Percentiles rank a stretch among this genome's conserved stretches.
Evolutionary conservation across 805 yeast genomes (phyloP).

Genomic region (Monosporozyma aquatica): DNA sequence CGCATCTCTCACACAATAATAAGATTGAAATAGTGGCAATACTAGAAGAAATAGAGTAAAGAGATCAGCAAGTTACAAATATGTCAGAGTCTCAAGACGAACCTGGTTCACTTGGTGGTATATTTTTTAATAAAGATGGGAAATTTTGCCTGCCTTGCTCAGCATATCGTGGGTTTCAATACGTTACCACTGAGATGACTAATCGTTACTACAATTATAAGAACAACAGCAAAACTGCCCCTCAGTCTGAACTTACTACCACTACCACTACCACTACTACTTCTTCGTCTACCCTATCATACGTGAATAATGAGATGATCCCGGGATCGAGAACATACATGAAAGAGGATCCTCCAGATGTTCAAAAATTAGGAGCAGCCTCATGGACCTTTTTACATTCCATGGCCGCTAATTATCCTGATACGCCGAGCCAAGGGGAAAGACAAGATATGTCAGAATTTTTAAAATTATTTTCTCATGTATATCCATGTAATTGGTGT

Average conservation of each 20-base stretch:
- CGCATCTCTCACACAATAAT: too few species aligned
- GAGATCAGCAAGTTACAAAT: too few species aligned
- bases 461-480: conserved; percentile 57
- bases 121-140: conserved; percentile 69
- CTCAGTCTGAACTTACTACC: too few species aligned
- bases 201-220: background rate
- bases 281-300: too few species aligned
- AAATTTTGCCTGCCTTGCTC: conserved; percentile 93
- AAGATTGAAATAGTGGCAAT: too few species aligned
- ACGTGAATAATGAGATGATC: conserved; percentile 45
- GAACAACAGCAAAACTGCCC: background rate
- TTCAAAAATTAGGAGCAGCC: conserved; percentile 65
- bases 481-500: conserved; percentile 94
- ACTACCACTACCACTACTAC: too few species aligned
- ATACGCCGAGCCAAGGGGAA: conserved; percentile 47
- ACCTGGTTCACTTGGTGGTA: background rate
- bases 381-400: conserved; percentile 92
- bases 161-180: conserved; percentile 63
- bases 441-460: conserved; percentile 69
- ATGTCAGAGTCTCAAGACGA: conserved; percentile 2
- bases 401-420: conserved; percentile 85
- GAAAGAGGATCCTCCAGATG: conserved; percentile 81
- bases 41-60: too few species aligned
- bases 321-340: conserved; percentile 29
- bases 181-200: conserved; percentile 7